Evolutionary conservation across 345 rosid genomes (phyloP), one percentile per base, ranked within the genome.

Genomic region (Raphanus raphanistrum): DNA sequence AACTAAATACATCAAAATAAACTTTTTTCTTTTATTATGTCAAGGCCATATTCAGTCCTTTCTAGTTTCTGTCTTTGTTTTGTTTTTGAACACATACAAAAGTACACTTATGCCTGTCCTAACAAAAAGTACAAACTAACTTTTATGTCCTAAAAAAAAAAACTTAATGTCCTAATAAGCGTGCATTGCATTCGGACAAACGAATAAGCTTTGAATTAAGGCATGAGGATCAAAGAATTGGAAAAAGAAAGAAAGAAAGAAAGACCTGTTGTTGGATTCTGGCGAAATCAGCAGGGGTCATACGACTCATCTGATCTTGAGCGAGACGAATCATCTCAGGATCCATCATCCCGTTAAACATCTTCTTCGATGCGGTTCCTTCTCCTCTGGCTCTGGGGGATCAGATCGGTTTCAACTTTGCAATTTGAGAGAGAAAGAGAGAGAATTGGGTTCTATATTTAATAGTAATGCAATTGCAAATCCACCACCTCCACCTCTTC

Each of bases 291-390:
- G 81, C 91, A 1, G 99, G 90, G 0, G 98, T 84, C 97, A 95
- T 91, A 70, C 97, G 97, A 73, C 92, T 90, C 88, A 96, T 88
- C 86, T 96, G 99, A 58, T 96, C 99, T 83, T 96, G 98, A 66
- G 97, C 98, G 31, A 93, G 77, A 29, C 82, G 87, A 54, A 93
- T 83, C 88, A 96, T 70, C 72, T 91, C 98, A 28, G 99, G 98
- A 91, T 96, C 97, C 96, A 96, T 91, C 91, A 84, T 82, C 62
- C 94, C 94, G 87, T 87, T 83, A 73, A 90, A 85, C 93, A 92
- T 86, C 72, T 61, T 73, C 50, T 68, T 48, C 33, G 75, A 70
- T 29, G 12, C 45, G 28, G 13, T 55, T 26, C 21, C 21, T 21
- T 21, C 15, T 59, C 64, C 12, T 57, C 63, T n/a, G n/a, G n/a